These are phyloP conservation scores for Trametes villosa DNA, from an alignment of 768 basidiomycete genomes.

Conservation along the genomic window DNA sequence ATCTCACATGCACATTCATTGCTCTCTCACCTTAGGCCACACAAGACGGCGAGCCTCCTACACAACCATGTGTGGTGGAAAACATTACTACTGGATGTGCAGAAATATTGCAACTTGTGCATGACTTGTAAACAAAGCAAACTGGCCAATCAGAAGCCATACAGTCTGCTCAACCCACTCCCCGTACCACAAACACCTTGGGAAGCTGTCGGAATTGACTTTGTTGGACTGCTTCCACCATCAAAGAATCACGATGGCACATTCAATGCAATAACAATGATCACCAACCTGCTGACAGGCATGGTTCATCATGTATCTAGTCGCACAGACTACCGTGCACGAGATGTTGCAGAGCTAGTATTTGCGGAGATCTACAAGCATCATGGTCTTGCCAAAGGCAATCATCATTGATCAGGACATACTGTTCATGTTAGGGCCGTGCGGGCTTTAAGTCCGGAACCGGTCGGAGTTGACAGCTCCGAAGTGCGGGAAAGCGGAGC, in stretches of 20 bases:
- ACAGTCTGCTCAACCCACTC: constrained; percentile 31
- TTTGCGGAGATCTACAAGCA: constrained; percentile 40
- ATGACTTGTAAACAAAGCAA: constrained; percentile 27
- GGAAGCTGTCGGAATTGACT: constrained; percentile 46
- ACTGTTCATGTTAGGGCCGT: too few species aligned
- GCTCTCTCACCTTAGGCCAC: constrained; percentile 40
- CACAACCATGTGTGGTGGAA: constrained; percentile 46
- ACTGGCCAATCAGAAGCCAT: constrained; percentile 10
- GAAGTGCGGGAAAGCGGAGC: too few species aligned
- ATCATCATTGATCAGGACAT: not conserved
- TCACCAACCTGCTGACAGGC: constrained; percentile 29
- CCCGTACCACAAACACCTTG: constrained; percentile 38
- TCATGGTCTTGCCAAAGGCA: constrained; percentile 34
- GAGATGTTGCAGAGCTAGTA: constrained; percentile 40
- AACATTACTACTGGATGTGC: constrained; percentile 32
- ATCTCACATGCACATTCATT: constrained; percentile 45
- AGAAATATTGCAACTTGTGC: constrained; percentile 33
- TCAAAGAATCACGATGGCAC: constrained; percentile 29
- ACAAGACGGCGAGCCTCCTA: constrained; percentile 40
- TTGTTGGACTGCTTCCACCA: constrained; percentile 38
- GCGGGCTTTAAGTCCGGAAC: too few species aligned
- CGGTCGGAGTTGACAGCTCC: too few species aligned
- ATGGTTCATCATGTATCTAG: constrained; percentile 36
- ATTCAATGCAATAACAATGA: constrained; percentile 30
- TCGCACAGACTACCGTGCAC: constrained; percentile 32